phyloP scores from a whole-genome alignment of 805 yeast genomes.

The Sungouiella blattae region DNA sequence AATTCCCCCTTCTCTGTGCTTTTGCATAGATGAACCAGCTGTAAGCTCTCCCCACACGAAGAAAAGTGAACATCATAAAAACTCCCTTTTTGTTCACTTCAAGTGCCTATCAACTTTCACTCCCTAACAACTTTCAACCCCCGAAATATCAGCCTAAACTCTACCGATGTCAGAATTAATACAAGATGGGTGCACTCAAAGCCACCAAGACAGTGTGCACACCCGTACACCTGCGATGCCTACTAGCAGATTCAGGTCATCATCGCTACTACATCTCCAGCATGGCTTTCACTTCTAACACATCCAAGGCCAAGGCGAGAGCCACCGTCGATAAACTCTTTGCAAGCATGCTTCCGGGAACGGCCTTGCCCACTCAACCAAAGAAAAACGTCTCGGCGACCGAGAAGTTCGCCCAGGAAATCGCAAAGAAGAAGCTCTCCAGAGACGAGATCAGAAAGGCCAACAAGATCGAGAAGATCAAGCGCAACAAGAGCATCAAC shows the following conservation, averaged over 20 bases:
- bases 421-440: slow-evolving; percentile 12
- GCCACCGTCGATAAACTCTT: slow-evolving; percentile 25
- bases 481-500: slow-evolving; percentile 23
- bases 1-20: too few species aligned
- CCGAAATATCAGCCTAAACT: too few species aligned
- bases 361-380: slow-evolving; percentile 5
- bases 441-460: slow-evolving; percentile 18
- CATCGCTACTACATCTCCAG: slow-evolving; percentile 1
- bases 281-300: slow-evolving; percentile 20
- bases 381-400: slow-evolving; percentile 13
- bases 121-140: too few species aligned
- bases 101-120: too few species aligned
- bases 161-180: too few species aligned
- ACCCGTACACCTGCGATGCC: slow-evolving; percentile 3
- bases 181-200: too few species aligned
- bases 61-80: too few species aligned
- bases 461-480: slow-evolving; percentile 15
- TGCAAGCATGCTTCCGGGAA: slow-evolving; percentile 20
- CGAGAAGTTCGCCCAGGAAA: slow-evolving; percentile 14
- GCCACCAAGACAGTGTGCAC: too few species aligned
- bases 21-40: too few species aligned
- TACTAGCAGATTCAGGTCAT: not conserved
- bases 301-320: slow-evolving; percentile 20
- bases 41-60: too few species aligned
- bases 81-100: too few species aligned